phyloP scores from a whole-genome alignment of 257 asterid genomes.

The Avicennia marina region DNA sequence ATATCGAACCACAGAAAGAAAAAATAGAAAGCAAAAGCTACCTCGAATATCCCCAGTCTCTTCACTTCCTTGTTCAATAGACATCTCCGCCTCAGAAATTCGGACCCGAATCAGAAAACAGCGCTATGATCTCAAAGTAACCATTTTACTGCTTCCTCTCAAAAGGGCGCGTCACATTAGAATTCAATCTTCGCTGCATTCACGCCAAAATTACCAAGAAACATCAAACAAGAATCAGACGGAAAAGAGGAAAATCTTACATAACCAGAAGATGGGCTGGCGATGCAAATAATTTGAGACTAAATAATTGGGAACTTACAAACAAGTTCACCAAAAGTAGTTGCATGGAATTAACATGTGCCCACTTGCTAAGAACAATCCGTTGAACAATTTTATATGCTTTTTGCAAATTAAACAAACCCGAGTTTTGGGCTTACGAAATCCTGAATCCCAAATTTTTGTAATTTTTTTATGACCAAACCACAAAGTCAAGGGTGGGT shows the following conservation, averaged over 20 bases:
- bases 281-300: background rate
- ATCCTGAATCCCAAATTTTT: too few species aligned
- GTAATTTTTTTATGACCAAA: too few species aligned
- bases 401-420: too few species aligned
- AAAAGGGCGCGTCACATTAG: slow-evolving; percentile 2
- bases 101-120: slow-evolving; percentile 26
- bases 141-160: slow-evolving; percentile 17
- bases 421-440: too few species aligned
- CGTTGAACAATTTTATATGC: too few species aligned
- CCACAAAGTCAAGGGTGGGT: too few species aligned
- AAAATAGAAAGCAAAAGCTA: background rate
- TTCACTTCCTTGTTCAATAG: slow-evolving; percentile 30
- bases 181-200: background rate
- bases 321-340: slow-evolving; percentile 7
- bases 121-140: slow-evolving; percentile 5
- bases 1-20: background rate
- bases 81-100: slow-evolving; percentile 28
- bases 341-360: slow-evolving; percentile 24
- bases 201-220: background rate
- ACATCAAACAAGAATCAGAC: background rate
- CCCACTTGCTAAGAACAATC: slow-evolving; percentile 5
- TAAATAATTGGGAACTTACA: slow-evolving; percentile 13
- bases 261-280: slow-evolving; percentile 12
- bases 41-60: slow-evolving; percentile 25
- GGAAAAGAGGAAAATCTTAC: slow-evolving; percentile 12